A percentile compares a stretch with the other conserved stretches of the same genome.
phyloP scores from a whole-genome alignment of 2,329 filamentous ascomycete species.

The Monilinia aucupariae region DNA sequence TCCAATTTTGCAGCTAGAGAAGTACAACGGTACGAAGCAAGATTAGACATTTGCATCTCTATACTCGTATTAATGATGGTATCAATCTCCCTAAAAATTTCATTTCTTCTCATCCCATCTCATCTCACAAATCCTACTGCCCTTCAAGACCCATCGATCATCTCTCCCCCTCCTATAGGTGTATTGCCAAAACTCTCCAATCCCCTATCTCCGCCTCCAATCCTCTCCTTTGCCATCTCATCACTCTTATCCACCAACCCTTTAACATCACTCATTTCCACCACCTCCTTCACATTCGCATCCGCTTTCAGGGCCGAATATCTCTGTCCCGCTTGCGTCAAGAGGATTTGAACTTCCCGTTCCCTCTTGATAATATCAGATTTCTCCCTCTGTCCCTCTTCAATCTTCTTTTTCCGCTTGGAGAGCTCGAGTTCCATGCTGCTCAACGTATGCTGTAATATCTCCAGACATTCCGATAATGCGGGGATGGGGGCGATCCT shows the following conservation, averaged over 20 bases:
- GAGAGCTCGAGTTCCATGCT: conserved; percentile 59
- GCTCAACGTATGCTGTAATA: conserved; percentile 56
- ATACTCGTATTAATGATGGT: too few species aligned
- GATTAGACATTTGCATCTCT: too few species aligned
- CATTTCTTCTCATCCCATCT: too few species aligned
- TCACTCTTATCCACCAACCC: conserved; percentile 16
- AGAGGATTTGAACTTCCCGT: conserved; percentile 69
- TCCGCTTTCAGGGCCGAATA: conserved; percentile 55
- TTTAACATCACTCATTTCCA: conserved; percentile 23
- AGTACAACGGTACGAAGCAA: too few species aligned
- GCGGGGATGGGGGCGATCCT: conserved; percentile 74
- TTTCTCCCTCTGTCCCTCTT: conserved; percentile 63
- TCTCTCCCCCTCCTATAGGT: conserved; percentile 30
- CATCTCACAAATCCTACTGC: background rate
- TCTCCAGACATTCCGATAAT: conserved; percentile 59
- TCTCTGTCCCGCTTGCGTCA: conserved; percentile 74
- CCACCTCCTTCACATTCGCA: conserved; percentile 33
- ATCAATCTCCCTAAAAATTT: too few species aligned
- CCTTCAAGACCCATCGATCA: conserved; percentile 27
- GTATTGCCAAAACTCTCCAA: conserved; percentile 40
- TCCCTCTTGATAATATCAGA: conserved; percentile 63
- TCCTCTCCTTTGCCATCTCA: conserved; percentile 17
- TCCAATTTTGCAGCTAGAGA: too few species aligned
- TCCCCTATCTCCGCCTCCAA: conserved; percentile 31
- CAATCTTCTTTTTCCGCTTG: conserved; percentile 56